Conservation (phyloP, 352 stramenopile species). For the Pythium rhizo-oryzae region DNA sequence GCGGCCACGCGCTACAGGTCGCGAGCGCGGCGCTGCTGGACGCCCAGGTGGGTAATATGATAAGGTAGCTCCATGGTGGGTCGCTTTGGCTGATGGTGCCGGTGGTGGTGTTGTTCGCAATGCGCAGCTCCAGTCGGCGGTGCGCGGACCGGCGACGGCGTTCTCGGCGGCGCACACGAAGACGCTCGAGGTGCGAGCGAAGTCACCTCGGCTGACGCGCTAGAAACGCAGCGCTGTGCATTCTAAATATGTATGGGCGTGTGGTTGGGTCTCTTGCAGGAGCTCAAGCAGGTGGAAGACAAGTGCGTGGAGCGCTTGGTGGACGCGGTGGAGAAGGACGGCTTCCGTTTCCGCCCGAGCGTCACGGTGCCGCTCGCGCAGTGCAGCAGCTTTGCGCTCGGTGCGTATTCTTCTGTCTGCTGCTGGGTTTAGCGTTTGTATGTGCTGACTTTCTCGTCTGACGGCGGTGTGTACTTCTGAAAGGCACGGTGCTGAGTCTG, state of each 20-base stretch:
- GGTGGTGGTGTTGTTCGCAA: neutral
- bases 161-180: constrained; percentile 43
- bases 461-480: neutral
- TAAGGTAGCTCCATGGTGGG: no score
- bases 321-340: constrained; percentile 37
- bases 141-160: constrained; percentile 36
- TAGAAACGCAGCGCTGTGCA: no score
- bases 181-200: constrained; percentile 50
- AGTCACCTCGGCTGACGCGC: neutral
- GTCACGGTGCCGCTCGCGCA: constrained; percentile 53
- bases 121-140: constrained; percentile 31
- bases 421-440: constrained; percentile 3
- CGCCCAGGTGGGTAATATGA: constrained; percentile 50
- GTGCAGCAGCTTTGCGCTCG: constrained; percentile 52
- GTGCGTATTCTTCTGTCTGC: constrained; percentile 28
- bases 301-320: constrained; percentile 54
- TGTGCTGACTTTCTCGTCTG: neutral
- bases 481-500: constrained; percentile 47
- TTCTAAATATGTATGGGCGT: neutral
- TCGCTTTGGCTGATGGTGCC: no score
- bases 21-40: constrained; percentile 52
- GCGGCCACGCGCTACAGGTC: constrained; percentile 63
- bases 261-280: constrained; percentile 24
- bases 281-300: constrained; percentile 53
- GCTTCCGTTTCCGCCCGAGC: constrained; percentile 77